Conservation (phyloP, 805 yeast species). For the Nakazawaea ishiwadae region DNA sequence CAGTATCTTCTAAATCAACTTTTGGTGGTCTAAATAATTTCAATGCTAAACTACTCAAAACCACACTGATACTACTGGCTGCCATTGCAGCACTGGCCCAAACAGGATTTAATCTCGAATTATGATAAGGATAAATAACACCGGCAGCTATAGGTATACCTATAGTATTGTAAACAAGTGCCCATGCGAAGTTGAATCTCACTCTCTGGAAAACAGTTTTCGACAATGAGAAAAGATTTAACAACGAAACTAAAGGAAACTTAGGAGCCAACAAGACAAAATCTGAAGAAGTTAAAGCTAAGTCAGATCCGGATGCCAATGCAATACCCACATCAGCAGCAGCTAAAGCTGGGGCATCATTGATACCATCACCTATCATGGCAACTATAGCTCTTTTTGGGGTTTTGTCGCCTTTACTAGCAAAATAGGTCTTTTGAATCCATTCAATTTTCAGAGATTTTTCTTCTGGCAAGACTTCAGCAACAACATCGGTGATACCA, state of each 20-base stretch:
- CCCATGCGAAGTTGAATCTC: conserved; percentile 56
- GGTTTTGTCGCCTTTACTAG: conserved; percentile 14
- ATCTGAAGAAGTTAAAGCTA: conserved; percentile 71
- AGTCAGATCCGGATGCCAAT: conserved; percentile 69
- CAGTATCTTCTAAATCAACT: conserved; percentile 8
- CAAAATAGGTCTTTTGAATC: conserved; percentile 42
- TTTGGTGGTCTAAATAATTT: conserved; percentile 38
- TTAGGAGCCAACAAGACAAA: conserved; percentile 58
- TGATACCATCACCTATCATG: conserved; percentile 83
- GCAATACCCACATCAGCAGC: conserved; percentile 77
- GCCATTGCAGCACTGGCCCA: conserved; percentile 73
- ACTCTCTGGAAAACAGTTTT: conserved; percentile 47
- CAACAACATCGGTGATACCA: conserved; percentile 57
- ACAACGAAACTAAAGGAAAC: conserved; percentile 45
- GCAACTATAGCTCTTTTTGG: conserved; percentile 41
- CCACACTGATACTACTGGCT: conserved; percentile 51
- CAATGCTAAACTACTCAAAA: conserved; percentile 49
- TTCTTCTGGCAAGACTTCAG: conserved; percentile 71
- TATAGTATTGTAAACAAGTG: conserved; percentile 48
- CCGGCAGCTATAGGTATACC: conserved; percentile 69
- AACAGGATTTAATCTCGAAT: conserved; percentile 53
- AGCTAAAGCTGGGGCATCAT: conserved; percentile 78
- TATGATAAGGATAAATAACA: conserved; percentile 50
- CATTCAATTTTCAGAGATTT: conserved; percentile 57
- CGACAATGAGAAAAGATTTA: conserved; percentile 50